These are phyloP conservation scores for Podospora fimiseda DNA, from an alignment of 495 filamentous ascomycete species.

Conservation along the genomic window DNA sequence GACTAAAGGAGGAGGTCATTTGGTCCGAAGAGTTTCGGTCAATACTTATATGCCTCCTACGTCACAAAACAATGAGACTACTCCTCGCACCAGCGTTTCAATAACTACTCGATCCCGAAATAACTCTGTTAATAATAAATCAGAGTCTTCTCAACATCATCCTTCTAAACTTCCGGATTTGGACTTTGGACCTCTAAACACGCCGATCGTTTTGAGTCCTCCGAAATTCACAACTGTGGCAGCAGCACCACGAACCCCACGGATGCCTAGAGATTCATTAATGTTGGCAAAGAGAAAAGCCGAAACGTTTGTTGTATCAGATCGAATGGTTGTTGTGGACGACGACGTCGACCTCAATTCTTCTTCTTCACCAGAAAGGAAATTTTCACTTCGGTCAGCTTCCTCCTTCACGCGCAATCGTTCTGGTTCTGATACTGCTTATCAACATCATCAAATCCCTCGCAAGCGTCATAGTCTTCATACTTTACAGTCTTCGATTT, in stretches of 20 bases:
- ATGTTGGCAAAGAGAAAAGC: slow-evolving; percentile 12
- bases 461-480: slow-evolving; percentile 26
- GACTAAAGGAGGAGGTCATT: not conserved
- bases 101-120: too few relatives aligned
- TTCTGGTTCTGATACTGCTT: not conserved
- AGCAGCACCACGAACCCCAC: not conserved
- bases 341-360: too few relatives aligned
- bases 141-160: too few relatives aligned
- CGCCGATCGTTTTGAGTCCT: slow-evolving; percentile 1
- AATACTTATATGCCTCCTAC: slow-evolving; percentile 14
- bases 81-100: not conserved
- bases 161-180: too few relatives aligned
- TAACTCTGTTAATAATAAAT: too few relatives aligned
- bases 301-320: not conserved
- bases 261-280: slow-evolving; percentile 17
- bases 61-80: not conserved
- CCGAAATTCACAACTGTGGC: slow-evolving; percentile 6
- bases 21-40: slow-evolving; percentile 16
- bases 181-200: not conserved
- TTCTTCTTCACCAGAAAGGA: slow-evolving; percentile 7
- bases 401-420: slow-evolving; percentile 8
- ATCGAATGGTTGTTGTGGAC: not conserved
- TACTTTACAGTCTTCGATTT: slow-evolving; percentile 22
- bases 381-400: slow-evolving; percentile 12
- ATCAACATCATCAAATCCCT: not conserved